These are phyloP conservation scores for Chloranthus sessilifolius DNA, from an alignment of 164 flowering plant genomes.

Conservation along the genomic window DNA sequence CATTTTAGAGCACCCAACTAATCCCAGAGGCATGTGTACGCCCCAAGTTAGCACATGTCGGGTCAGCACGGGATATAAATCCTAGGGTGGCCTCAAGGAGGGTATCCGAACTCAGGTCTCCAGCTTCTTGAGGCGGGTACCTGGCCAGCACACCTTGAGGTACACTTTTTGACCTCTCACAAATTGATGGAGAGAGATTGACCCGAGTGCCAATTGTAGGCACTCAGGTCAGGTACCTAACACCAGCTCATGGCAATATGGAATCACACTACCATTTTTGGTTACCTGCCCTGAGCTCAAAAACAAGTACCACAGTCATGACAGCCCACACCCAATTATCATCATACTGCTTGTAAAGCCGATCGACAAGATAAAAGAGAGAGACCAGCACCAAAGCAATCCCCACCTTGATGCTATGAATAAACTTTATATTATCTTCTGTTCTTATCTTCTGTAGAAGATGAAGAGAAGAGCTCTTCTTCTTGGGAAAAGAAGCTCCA, in stretches of 20 bases:
- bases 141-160: background rate
- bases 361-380: conserved; percentile 54
- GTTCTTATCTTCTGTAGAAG: background rate
- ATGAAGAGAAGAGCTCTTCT: conserved; percentile 10
- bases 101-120: no score
- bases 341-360: conserved; percentile 58
- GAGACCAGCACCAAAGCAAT: conserved; percentile 68
- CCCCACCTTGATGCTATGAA: conserved; percentile 77
- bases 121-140: no score
- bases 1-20: no score
- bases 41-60: no score
- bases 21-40: no score
- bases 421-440: conserved; percentile 24
- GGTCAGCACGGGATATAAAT: no score
- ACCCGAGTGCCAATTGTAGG: background rate
- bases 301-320: conserved; percentile 85
- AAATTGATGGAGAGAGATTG: no score
- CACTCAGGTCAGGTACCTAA: background rate
- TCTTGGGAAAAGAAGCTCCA: conserved; percentile 7
- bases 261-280: background rate
- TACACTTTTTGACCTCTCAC: background rate
- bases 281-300: conserved; percentile 75
- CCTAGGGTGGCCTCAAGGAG: no score
- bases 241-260: background rate
- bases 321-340: conserved; percentile 94